Evolutionary conservation across 179 eudicot species (phyloP).

Genomic region (Actinidia arguta): DNA sequence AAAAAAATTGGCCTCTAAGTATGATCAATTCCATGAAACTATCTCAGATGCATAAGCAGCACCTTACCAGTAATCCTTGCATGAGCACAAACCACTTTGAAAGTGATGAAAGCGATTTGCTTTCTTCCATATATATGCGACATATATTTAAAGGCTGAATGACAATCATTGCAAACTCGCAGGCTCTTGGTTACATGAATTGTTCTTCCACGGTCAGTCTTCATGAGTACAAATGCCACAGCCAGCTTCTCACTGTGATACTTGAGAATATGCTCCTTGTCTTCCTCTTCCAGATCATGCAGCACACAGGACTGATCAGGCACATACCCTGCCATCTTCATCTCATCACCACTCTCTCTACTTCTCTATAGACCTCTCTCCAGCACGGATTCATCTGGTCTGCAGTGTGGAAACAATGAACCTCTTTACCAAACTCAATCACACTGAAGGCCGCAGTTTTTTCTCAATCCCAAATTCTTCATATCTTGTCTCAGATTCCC

Average conservation of each 20-base stretch:
- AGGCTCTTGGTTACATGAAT: constrained; percentile 30
- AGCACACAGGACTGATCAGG: constrained; percentile 30
- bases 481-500: constrained; percentile 34
- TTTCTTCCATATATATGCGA: constrained; percentile 27
- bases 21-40: not conserved
- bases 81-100: constrained; percentile 32
- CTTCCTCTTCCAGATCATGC: constrained; percentile 36
- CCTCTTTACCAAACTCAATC: constrained; percentile 30
- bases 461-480: constrained; percentile 29
- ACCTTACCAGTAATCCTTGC: constrained; percentile 32
- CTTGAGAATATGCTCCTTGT: constrained; percentile 27
- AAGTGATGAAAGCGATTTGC: constrained; percentile 33
- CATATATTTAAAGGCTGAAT: constrained; percentile 27
- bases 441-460: constrained; percentile 36
- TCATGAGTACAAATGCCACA: constrained; percentile 31
- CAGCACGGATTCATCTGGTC: constrained; percentile 25
- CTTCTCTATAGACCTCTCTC: constrained; percentile 20
- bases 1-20: not conserved
- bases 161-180: constrained; percentile 37
- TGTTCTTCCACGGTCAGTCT: constrained; percentile 5
- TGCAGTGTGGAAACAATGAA: constrained; percentile 31
- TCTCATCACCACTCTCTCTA: constrained; percentile 24
- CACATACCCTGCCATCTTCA: constrained; percentile 30
- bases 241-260: constrained; percentile 36
- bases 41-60: not conserved